A percentile compares a stretch with the other conserved stretches of the same genome.
Conservation (phyloP, 2,329 filamentous ascomycete genomes). For the Cercospora nicotianae region DNA sequence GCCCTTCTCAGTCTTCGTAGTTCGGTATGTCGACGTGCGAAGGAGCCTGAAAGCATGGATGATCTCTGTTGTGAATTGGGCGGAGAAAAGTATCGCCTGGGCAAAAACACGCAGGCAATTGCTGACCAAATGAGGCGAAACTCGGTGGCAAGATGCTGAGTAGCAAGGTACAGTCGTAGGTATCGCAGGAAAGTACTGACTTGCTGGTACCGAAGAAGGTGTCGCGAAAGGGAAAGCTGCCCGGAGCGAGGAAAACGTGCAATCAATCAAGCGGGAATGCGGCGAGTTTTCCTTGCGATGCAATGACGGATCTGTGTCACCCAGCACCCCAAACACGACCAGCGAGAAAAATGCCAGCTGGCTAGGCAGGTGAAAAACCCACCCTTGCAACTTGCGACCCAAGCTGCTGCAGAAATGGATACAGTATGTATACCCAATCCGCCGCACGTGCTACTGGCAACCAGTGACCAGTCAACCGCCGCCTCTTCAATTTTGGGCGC, state of each 20-base stretch:
- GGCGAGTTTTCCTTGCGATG: neutral
- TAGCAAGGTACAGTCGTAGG: neutral
- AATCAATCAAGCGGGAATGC: neutral
- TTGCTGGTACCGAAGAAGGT: conserved; percentile 3
- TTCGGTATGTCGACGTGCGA: conserved; percentile 10
- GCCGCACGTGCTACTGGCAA: neutral
- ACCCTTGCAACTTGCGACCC: neutral
- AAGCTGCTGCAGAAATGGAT: neutral
- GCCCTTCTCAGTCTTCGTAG: conserved; percentile 10
- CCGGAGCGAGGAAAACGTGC: neutral
- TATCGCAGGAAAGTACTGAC: neutral
- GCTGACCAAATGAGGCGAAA: neutral
- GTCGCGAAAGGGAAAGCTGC: neutral
- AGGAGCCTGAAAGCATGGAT: conserved; percentile 12
- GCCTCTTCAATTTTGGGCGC: neutral
- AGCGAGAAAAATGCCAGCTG: neutral
- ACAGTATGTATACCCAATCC: conserved; percentile 1
- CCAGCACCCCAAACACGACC: neutral
- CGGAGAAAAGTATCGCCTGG: neutral
- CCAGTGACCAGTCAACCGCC: neutral
- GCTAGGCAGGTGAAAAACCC: neutral
- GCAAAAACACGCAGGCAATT: neutral
- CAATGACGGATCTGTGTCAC: neutral
- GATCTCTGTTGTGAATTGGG: neutral
- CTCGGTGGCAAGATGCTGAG: neutral